Percentiles rank a stretch among this genome's conserved stretches.
Conservation (phyloP, 345 rosid genomes). For the Linum usitatissimum region DNA sequence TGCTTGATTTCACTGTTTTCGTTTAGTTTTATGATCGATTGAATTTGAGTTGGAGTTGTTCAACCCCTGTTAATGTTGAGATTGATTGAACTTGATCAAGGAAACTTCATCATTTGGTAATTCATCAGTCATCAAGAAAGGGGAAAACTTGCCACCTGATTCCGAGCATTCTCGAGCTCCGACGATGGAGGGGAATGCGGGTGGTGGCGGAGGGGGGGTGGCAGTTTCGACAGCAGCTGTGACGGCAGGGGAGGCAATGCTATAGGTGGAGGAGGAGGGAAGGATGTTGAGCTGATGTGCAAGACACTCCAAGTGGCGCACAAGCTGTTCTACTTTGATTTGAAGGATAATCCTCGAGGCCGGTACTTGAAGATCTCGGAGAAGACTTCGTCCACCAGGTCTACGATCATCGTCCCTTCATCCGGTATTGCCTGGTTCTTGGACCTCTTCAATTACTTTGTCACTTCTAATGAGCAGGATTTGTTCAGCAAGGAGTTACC, state of each 20-base stretch:
- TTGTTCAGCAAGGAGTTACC: conserved; percentile 89
- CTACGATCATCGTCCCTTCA: conserved; percentile 95
- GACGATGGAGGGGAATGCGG: conserved; percentile 46
- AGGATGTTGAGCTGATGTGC: conserved; percentile 85
- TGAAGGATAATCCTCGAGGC: conserved; percentile 91
- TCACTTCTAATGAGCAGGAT: conserved; percentile 76
- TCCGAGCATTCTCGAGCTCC: too few relatives aligned
- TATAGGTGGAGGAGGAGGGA: conserved; percentile 23
- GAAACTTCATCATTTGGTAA: too few relatives aligned
- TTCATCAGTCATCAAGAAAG: too few relatives aligned
- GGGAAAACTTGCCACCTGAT: too few relatives aligned
- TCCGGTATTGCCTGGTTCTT: conserved; percentile 97
- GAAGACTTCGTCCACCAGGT: conserved; percentile 97
- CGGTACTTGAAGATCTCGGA: conserved; percentile 91
- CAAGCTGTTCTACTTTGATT: conserved; percentile 94
- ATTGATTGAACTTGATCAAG: too few relatives aligned
- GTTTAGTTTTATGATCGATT: too few relatives aligned
- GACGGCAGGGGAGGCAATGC: conserved; percentile 29
- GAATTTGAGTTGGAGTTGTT: too few relatives aligned
- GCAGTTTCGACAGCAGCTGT: background rate
- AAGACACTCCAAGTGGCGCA: conserved; percentile 95
- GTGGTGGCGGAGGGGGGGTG: conserved; percentile 11
- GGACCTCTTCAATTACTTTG: conserved; percentile 94
- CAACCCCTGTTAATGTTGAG: too few relatives aligned
- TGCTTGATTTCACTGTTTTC: too few relatives aligned